Evolutionary conservation across 345 rosid species (phyloP), one percentile per base, ranked within the genome.

Genomic region (Populus deltoides): DNA sequence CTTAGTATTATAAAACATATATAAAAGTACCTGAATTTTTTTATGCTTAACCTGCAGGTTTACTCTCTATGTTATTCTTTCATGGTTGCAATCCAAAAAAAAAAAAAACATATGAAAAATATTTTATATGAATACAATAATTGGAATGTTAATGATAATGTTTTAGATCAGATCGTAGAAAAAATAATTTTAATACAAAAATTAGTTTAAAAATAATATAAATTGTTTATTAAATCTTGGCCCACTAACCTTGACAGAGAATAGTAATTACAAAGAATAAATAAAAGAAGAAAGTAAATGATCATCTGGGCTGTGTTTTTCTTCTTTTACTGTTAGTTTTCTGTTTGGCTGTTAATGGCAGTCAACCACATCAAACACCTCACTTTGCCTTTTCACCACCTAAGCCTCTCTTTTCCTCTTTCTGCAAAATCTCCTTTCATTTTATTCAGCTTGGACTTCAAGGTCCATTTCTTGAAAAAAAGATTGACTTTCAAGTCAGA

Each of bases 301-400:
- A 62, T 22, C 35, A 18, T 67, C 77, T 78, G 72, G 78, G 75
- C 75, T 75, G 33, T 66, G 66, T 68, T 76, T 71, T 24, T 43
- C 25, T 78, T 55, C 17, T 63, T 78, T 78, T 51, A 12, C 29
- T 57, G 71, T 62, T 51, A 35, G 20, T 47, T 81, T 57, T 74
- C 74, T 51, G 57, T 31, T 25, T 74, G 70, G 15, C 51, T 81
- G 84, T 84, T 81, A 79, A 81, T 78, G 83, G 74, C 78, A 77
- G 78, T 78, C 71, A 84, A 77, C 72, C 83, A 47, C 45, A 7
- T 31, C 5, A 16, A 53, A 16, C 57, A 24, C 67, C 39, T 15
- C 49, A 66, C 78, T 22, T 41, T 27, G 17, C 59, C 80, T 61
- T 57, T 49, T 47, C 73, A 25, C 22, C 66, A 38, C 25, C 29